These are phyloP conservation scores for Diophrys sp. DNA, from an alignment of 73 alveolate genomes.

Conservation along the genomic window DNA sequence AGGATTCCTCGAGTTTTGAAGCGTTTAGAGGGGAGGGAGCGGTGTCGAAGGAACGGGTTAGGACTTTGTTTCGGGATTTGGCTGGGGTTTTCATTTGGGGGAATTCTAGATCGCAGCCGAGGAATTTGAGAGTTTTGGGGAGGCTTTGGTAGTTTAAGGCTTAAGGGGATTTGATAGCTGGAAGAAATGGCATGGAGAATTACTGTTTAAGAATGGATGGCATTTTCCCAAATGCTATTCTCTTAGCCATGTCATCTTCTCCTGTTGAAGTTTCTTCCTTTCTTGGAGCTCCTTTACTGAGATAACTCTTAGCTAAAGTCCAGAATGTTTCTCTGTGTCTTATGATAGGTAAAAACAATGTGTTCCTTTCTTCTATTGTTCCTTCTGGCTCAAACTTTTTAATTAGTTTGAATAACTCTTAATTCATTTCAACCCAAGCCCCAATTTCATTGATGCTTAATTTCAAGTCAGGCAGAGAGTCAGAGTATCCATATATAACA, in stretches of 20 bases:
- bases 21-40: slow-evolving; percentile 2
- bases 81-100: neutral
- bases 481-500: slow-evolving; percentile 28
- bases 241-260: neutral
- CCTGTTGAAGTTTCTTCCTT: neutral
- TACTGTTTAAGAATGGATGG: neutral
- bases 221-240: neutral
- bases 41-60: neutral
- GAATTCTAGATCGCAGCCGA: too few relatives aligned
- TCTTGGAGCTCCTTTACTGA: neutral
- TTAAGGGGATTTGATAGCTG: neutral
- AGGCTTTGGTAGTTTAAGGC: neutral
- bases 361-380: slow-evolving; percentile 22
- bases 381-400: slow-evolving; percentile 32
- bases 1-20: neutral
- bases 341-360: neutral
- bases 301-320: neutral
- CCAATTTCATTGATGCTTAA: slow-evolving; percentile 37
- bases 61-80: neutral
- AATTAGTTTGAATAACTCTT: slow-evolving; percentile 29
- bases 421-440: slow-evolving; percentile 47
- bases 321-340: neutral
- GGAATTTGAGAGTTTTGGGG: neutral
- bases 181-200: neutral
- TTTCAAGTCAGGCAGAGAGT: slow-evolving; percentile 41